Base-by-base conservation (phyloP, 345 rosid species). In the Stellera chamaejasme region DNA sequence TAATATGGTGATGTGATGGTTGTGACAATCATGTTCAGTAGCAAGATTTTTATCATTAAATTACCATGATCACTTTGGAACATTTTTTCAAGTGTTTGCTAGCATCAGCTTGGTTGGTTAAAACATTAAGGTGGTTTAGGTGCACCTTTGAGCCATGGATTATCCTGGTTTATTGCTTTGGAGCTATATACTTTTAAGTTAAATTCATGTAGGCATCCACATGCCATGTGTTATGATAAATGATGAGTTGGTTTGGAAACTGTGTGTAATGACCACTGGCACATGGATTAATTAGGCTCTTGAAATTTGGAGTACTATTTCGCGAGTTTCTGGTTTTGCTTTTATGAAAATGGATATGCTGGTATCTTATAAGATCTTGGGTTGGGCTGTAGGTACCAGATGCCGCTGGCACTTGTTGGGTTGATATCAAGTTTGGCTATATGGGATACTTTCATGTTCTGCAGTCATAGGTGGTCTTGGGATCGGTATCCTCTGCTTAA, bases 371-470 rank as follows among this genome's bases (percentile, higher is more conserved):
- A 19, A 15, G 49, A 50, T 14, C 23, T 54, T 11, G 27, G 42
- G 26, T 19, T 60, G 27, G 58, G 28, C 48, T n/a, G 28, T 51
- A 89, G 97, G 73, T 93, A 93, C 72, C 97, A 89, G 70, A 87
- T 89, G 90, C 97, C 96, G 12, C 77, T 87, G 57, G 88, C 99
- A 47, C 88, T 93, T 53, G 71, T 80, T 53, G 97, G 97, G 56
- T 69, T 93, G 71, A 41, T 87, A 52, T 80, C 84, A 54, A 75
- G 96, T 69, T 81, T 93, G 79, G 94, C 84, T 6, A 66, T 93
- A 56, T 93, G 97, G 99, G 97, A 89, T 63, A 46, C 76, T 27
- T 80, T 93, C 80, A 87, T 77, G 75, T 81, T 81, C 68, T 72
- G 84, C 50, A 77, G 76, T 66, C 81, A 80, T 27, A 75, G 59